phyloP scores from a whole-genome alignment of 2,329 filamentous ascomycete genomes.

The Neurospora sp. region DNA sequence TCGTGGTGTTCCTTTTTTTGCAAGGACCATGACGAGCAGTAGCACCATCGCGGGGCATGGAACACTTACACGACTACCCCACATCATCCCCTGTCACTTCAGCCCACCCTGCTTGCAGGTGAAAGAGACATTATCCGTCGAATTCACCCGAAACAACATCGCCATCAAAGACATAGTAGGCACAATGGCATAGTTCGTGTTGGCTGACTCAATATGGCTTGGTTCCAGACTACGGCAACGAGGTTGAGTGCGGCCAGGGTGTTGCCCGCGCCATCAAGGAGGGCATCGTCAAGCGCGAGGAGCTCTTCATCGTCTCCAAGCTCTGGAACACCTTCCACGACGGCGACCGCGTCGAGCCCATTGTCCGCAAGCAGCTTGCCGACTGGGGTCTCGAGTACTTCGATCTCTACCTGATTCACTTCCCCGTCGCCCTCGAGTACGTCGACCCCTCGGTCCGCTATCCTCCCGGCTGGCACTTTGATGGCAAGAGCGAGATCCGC shows the following conservation, averaged over 20 bases:
- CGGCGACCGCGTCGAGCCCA: constrained; percentile 63
- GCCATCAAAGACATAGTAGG: neutral
- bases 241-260: constrained; percentile 67
- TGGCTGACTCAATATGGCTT: neutral
- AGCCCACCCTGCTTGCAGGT: neutral
- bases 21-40: neutral
- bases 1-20: neutral
- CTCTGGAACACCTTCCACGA: constrained; percentile 92
- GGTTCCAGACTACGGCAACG: constrained; percentile 67
- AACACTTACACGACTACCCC: neutral
- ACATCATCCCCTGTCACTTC: neutral
- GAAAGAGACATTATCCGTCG: neutral
- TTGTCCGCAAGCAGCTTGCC: constrained; percentile 65
- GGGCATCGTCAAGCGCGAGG: constrained; percentile 70
- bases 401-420: constrained; percentile 83
- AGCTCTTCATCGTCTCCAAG: constrained; percentile 89
- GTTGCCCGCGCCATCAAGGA: constrained; percentile 72
- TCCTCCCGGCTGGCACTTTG: constrained; percentile 68
- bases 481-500: constrained; percentile 50
- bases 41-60: neutral
- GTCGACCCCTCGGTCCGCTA: constrained; percentile 72
- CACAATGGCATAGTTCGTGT: neutral
- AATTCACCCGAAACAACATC: neutral
- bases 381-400: constrained; percentile 86
- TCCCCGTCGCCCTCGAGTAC: constrained; percentile 78